Base-by-base conservation (phyloP, 352 stramenopile species). In the Phytophthora idaei region DNA sequence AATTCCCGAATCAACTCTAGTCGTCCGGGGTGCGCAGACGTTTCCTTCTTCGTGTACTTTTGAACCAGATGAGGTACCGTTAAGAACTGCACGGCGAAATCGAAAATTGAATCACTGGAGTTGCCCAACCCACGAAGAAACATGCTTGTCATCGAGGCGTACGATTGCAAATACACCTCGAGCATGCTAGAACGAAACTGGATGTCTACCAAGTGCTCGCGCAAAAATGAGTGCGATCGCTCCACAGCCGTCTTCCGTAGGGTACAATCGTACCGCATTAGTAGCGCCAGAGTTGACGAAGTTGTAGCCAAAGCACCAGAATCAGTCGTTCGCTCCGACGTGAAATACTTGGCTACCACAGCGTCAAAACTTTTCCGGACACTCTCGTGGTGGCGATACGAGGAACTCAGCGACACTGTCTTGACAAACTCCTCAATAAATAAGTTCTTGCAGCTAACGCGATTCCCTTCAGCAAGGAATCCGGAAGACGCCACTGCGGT, bases 41-140 rank as follows among this genome's bases (percentile, higher is more conserved):
- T 70, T 79, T 90, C 85, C n/a, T 62, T 71, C 25, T 77, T 77
- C 2, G 84, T 91, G 64, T 96, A 95, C 5, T 85, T 78, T 67
- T 90, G 83, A 15, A 93, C 83, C 29, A 96, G 74, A 55, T 90
- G 83, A 14, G 89, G 87, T 1, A 94, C 87, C 0, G 89, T 96
- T 28, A 96, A 67, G 32, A 96, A 92, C 58, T 96, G 89, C 27
- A 93, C 88, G 5, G 87, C 89, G 61, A 96, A 96, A 64, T 96
- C 89, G 60, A 96, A 95, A 64, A 96, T 93, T 1, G 83, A 92
- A 55, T 96, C 89, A 57, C 77, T 91, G 12, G 85, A 90, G 31
- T 93, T 93, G 5, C 85, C 89, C 5, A 96, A 73, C 3, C 89
- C 89, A 37, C 87, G 85, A 10, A 96, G 59, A 49, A 92, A 95